Conservation (phyloP, 371 early-diverging fungal genomes). For the Mortierella sp. region DNA sequence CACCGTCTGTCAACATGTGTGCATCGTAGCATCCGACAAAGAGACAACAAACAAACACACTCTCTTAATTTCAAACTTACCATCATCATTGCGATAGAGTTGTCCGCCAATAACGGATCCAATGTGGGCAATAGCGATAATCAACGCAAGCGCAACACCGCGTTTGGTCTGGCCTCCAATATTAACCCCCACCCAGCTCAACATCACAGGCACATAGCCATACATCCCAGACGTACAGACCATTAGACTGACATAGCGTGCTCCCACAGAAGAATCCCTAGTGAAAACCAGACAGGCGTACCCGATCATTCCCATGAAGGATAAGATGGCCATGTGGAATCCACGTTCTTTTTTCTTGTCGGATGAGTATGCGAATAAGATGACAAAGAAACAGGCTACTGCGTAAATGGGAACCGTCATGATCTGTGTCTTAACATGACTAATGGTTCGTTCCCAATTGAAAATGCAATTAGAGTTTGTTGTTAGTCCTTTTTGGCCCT, state of each 20-base stretch:
- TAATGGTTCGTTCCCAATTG: background rate
- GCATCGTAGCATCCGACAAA: no score
- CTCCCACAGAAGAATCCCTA: background rate
- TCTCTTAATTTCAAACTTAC: constrained; percentile 9
- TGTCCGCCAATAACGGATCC: constrained; percentile 69
- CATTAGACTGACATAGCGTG: constrained; percentile 26
- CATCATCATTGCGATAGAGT: constrained; percentile 73
- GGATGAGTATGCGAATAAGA: constrained; percentile 68
- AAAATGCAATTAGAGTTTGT: background rate
- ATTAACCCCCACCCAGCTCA: constrained; percentile 69
- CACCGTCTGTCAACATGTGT: no score
- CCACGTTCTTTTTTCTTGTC: constrained; percentile 71
- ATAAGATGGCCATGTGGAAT: constrained; percentile 67
- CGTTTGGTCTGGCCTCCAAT: constrained; percentile 71
- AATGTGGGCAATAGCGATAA: constrained; percentile 58
- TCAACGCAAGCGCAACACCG: constrained; percentile 65
- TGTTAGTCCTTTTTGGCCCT: background rate
- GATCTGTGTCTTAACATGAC: constrained; percentile 17
- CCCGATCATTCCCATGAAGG: constrained; percentile 67
- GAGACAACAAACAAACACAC: no score
- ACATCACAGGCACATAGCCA: constrained; percentile 63
- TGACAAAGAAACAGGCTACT: constrained; percentile 63
- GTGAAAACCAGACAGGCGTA: constrained; percentile 66
- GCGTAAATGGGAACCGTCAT: constrained; percentile 24
- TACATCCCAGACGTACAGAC: constrained; percentile 67